Evolutionary conservation across 2,329 filamentous ascomycete genomes (phyloP), one percentile per base, ranked within the genome.

Genomic region (Fusarium guadeloupense): DNA sequence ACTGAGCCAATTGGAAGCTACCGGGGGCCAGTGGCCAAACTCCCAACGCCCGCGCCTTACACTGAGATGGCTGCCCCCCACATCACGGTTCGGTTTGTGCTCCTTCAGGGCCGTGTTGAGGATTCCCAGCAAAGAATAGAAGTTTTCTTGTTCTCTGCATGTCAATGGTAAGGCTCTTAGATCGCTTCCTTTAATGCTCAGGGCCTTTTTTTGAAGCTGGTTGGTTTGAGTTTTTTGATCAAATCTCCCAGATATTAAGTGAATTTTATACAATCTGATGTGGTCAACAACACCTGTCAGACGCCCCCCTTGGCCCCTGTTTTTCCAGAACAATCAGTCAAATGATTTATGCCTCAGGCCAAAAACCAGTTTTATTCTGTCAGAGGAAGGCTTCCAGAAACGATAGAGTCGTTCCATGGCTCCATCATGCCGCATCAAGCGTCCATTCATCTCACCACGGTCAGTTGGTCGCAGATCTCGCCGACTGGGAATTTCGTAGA

Each of bases 381-480:
- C 62, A 63, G 26, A n/a, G 54, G 40, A 54, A 65, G 30, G 62
- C 58, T 66, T 66, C 62, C 43, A 66, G 62, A 66, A 66, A 35
- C 34, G 46, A 59, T 55, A 37, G 37, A 54, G 57, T 64, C 50
- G 61, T 64, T 64, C 60, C 57, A 57, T 61, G 42, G 50, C 43
- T 40, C 61, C 56, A 56, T 65, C 35, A 57, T 62, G 34, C 56
- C 43, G 46, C 61, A 50, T 62, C 23, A 34, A 49, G 52, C 39
- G 59, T 44, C 39, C 35, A 34, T 50, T 45, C 46, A 65, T 54
- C 26, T 62, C 47, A 47, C 47, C 30, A 16, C 35, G 35, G 61
- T 58, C 46, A 51, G 55, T 64, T 58, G 43, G 46, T 62, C 41
- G 61, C 52, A 64, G 61, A 64, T 65, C 62, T 65, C 47, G 61